Conservation (phyloP, 768 basidiomycete species). For the Lactarius sp. region DNA sequence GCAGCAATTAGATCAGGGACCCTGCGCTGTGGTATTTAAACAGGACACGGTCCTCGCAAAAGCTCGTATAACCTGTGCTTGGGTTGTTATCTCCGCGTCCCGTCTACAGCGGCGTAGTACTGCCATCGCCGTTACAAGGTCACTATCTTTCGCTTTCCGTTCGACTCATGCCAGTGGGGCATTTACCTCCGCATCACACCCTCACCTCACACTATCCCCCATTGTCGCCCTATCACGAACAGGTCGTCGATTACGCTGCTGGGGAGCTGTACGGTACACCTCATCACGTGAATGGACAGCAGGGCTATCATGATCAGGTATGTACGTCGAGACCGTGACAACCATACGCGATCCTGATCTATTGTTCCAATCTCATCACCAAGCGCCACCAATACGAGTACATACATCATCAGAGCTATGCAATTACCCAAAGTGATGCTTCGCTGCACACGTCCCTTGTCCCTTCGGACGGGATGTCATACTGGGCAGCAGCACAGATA, state of each 20-base stretch:
- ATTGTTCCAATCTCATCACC: neutral
- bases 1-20: constrained; percentile 13
- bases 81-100: neutral
- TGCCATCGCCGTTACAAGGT: neutral
- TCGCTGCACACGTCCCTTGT: neutral
- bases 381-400: constrained; percentile 9
- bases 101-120: too few species aligned
- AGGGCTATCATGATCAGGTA: constrained; percentile 14
- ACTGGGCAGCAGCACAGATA: constrained; percentile 12
- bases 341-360: neutral
- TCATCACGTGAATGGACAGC: constrained; percentile 12
- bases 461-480: constrained; percentile 1
- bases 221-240: constrained; percentile 1
- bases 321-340: neutral
- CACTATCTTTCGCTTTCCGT: neutral
- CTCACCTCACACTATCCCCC: neutral
- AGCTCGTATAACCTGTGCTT: neutral
- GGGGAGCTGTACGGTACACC: neutral
- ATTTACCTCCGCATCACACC: neutral
- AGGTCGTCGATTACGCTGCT: neutral
- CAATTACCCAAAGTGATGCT: neutral
- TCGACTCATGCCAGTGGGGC: neutral
- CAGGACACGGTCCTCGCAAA: neutral
- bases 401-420: neutral
- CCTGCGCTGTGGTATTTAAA: constrained; percentile 19